Base-by-base conservation (phyloP, 2,329 filamentous ascomycete genomes). In the Paecilomyces formosus region DNA sequence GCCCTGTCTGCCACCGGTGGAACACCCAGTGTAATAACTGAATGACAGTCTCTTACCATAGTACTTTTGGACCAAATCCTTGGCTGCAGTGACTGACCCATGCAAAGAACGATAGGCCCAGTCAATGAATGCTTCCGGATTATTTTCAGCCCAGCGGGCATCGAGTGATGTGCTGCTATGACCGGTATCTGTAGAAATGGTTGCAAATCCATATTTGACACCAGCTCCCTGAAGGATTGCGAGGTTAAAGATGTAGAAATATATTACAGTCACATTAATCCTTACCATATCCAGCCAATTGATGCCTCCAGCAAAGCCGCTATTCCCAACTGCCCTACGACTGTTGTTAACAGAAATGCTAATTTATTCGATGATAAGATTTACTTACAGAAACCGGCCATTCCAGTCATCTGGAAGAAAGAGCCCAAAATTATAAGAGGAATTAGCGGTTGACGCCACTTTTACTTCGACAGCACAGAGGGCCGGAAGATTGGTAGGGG, bases 251-350 rank as follows among this genome's bases (percentile, higher is more conserved):
- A 52, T 3, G 6, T n/a, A 50, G 9, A 50, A 24, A 26, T 24
- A 52, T 3, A 45, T 18, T 13, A n/a, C 35, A 13, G 22, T 24
- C 50, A n/a, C 12, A 11, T 26, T 3, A n/a, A 24, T 28, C 2
- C 18, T 24, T 26, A 52, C 80, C 78, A 82, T 81, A 59, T 80
- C 79, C 2, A 74, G 68, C 71, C 74, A 80, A 58, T 79, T 79
- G 57, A 81, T 76, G 12, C 78, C 77, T 35, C 78, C 78, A 4
- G 70, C 73, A 63, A 78, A 79, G 0, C 78, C 78, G 31, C 77
- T 76, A 65, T 79, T 79, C 2, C 79, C 78, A 13, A 77, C 72
- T 0, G 74, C 73, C 7, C 50, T 52, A 24, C 50, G 28, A 22
- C 30, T 8, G 8, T 26, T 52, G 2, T 8, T 9, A 24, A 21